Evolutionary conservation across 1,284 basidiomycete species (phyloP), one percentile per base, ranked within the genome.

Genomic region (Omphalotus olearius): DNA sequence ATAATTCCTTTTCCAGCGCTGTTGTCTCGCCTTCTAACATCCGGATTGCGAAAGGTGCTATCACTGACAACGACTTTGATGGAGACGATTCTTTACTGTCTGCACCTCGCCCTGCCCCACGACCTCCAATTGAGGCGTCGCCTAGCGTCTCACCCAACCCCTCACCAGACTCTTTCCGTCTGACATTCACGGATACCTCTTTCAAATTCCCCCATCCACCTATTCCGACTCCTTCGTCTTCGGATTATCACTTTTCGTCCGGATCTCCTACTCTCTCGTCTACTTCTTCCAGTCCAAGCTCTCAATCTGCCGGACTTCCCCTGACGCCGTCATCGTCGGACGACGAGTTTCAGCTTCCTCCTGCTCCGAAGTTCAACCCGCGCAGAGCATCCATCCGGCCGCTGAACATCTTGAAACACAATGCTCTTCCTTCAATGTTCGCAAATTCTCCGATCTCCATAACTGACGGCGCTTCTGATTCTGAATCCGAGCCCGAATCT

Each of bases 251-350:
- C 44, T 56, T 58, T 36, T 28, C 57, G 46, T 65, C 66, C 17
- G 47, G 57, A 18, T 66, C 67, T 16, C 52, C 64, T 2, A 64
- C 63, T 13, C 30, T 33, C 30, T 33, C 30, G 13, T 33, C 30
- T 33, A 33, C 30, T 13, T 33, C 30, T 3, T 69, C 69, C 2
- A 69, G 67, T 50, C 63, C 68, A 2, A 59, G 63, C 37, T 67
- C 67, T 1, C 61, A 61, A 9, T 62, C 62, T 16, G 60, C 59
- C 3, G 62, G 58, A 6, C 62, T 71, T 47, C 71, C 71, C 18
- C 53, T 59, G n/a, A 75, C 73, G 5, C 74, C 74, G 13, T 60
- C 63, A 1, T 66, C 70, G 4, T 70, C 69, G 3, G 70, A 74
- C 55, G 69, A 71, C 48, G 69, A 71, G 50, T 66, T 62, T 47